Conservation (phyloP, 192 early-diverging fungal species). For the Rhizoclosmatium sp. region DNA sequence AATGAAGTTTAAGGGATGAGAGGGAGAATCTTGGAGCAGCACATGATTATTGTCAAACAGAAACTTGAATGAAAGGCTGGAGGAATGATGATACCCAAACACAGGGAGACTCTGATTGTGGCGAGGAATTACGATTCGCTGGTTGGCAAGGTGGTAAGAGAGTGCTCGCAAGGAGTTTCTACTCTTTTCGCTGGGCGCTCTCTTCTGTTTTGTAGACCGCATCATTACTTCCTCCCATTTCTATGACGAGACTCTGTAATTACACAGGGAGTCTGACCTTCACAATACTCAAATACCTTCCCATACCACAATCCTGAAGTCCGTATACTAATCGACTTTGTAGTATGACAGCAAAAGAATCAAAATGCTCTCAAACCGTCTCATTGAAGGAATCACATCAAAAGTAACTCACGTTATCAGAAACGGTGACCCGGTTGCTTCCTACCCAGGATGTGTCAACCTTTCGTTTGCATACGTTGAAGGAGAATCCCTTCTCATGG, state of each 20-base stretch:
- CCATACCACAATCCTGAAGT: background rate
- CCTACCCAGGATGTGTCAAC: constrained; percentile 94
- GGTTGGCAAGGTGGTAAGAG: background rate
- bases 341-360: constrained; percentile 84
- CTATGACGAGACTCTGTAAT: constrained; percentile 16
- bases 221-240: constrained; percentile 10
- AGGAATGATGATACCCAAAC: constrained; percentile 39
- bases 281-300: background rate
- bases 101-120: constrained; percentile 34
- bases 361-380: constrained; percentile 72
- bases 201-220: background rate
- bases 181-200: background rate
- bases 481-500: constrained; percentile 97
- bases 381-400: constrained; percentile 82
- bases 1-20: background rate
- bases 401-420: constrained; percentile 83
- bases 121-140: too few relatives aligned
- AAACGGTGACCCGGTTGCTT: constrained; percentile 82
- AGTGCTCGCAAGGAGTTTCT: background rate
- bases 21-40: too few relatives aligned
- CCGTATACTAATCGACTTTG: background rate
- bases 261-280: constrained; percentile 28
- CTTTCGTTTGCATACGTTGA: constrained; percentile 96
- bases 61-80: background rate
- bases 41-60: too few relatives aligned